These are phyloP conservation scores for Sanchytrium tribonematis DNA, from an alignment of 371 early-diverging fungal genomes.

Conservation along the genomic window DNA sequence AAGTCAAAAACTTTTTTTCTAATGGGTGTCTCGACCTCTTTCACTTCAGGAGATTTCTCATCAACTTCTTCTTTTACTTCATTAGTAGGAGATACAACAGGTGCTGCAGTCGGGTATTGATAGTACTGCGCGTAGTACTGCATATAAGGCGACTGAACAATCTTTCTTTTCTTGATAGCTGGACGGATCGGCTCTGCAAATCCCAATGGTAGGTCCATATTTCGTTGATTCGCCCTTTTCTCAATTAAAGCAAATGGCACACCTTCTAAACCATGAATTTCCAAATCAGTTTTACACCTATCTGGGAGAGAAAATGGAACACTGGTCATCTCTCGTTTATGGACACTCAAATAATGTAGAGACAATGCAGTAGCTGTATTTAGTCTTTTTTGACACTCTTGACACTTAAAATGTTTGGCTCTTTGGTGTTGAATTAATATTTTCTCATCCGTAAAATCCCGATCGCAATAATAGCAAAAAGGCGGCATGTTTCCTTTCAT, in stretches of 20 bases:
- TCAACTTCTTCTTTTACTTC: background rate
- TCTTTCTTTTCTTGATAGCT: background rate
- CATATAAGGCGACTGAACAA: background rate
- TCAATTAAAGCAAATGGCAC: background rate
- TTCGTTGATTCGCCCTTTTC: background rate
- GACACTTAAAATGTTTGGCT: conserved; percentile 78
- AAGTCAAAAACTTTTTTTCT: background rate
- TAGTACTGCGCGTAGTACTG: background rate
- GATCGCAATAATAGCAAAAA: conserved; percentile 41
- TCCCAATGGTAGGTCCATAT: background rate
- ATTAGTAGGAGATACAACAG: background rate
- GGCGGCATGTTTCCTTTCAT: conserved; percentile 1
- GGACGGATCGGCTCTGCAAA: background rate
- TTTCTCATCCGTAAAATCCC: conserved; percentile 83
- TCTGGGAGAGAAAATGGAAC: background rate
- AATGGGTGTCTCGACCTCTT: background rate
- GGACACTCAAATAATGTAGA: conserved; percentile 66
- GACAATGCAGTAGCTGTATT: conserved; percentile 73
- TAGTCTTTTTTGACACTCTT: conserved; percentile 45
- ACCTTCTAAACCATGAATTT: background rate
- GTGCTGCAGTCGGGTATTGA: background rate
- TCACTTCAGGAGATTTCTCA: background rate
- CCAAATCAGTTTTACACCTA: background rate
- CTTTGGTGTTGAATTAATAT: conserved; percentile 66
- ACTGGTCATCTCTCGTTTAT: conserved; percentile 42